Percentiles rank a stretch among this genome's conserved stretches.
Conservation (phyloP, 2,329 filamentous ascomycete genomes). For the Ophiosphaerella korrae region DNA sequence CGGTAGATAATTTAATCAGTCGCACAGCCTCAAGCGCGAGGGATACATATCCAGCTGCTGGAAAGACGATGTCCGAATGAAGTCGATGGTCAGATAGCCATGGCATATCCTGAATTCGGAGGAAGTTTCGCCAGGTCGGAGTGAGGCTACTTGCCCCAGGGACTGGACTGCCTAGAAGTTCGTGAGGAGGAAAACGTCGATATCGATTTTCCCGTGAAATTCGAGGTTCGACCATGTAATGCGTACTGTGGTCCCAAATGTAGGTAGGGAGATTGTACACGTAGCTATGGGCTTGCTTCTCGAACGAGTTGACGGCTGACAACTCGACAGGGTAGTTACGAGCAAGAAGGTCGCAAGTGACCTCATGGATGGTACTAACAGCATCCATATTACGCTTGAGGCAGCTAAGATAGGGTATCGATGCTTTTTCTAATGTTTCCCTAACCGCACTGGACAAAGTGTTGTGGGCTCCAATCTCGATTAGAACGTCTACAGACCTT, state of each 20-base stretch:
- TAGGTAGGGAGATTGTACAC: constrained; percentile 13
- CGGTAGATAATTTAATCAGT: constrained; percentile 11
- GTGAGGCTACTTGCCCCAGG: constrained; percentile 15
- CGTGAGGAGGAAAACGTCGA: constrained; percentile 16
- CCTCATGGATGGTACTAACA: constrained; percentile 9
- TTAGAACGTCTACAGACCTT: constrained; percentile 14
- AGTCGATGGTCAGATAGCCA: constrained; percentile 54
- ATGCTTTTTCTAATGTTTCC: constrained; percentile 39
- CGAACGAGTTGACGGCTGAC: constrained; percentile 15
- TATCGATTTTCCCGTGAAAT: constrained; percentile 10
- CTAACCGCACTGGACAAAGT: constrained; percentile 49
- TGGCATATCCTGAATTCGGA: constrained; percentile 47
- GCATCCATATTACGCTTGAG: constrained; percentile 20
- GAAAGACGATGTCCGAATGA: constrained; percentile 48
- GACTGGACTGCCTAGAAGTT: constrained; percentile 20
- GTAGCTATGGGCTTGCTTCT: constrained; percentile 1
- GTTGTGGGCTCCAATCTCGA: constrained; percentile 39
- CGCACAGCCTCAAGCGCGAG: constrained; percentile 51
- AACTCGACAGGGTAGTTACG: constrained; percentile 12
- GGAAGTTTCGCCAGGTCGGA: constrained; percentile 51
- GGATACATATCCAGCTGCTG: constrained; percentile 51
- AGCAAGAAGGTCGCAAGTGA: constrained; percentile 18
- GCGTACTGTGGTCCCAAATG: constrained; percentile 7
- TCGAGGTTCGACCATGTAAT: constrained; percentile 17
- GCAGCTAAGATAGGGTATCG: constrained; percentile 2